Evolutionary conservation across 805 yeast species (phyloP), one percentile per base, ranked within the genome.

Genomic region (Lachancea kluyveri): DNA sequence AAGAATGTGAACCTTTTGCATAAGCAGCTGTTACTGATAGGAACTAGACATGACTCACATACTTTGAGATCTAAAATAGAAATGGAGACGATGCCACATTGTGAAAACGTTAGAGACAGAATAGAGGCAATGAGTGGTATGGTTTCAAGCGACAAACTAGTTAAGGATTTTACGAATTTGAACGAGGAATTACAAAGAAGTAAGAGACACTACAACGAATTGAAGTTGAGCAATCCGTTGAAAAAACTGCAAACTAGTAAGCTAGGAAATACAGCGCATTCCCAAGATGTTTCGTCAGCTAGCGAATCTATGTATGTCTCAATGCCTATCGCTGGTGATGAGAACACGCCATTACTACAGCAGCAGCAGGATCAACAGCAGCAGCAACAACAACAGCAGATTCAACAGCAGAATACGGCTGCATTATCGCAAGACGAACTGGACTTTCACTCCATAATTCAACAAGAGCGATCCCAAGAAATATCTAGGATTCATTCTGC

Each of bases 401-500:
- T 52, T 29, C 64, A 56, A 37, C 56, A 51, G 23, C 44, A 49
- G 26, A 56, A 52, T 28, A 38, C 40, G 17, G 53, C 51, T 29
- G 19, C 27, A 6, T 48, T 67, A 1, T 45, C 53, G 8, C 68
- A 69, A 38, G 64, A 77, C 17, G 75, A 79, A 30, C 50, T 81
- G 14, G 81, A 75, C 41, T 75, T 77, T 40, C 90, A 83, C 45
- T 46, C 72, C 1, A 53, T 77, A 1, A 56, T 82, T 4, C 76
- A 87, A 2, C 74, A 77, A 35, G 90, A 85, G 48, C 63, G 96
- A 34, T 78, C 81, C 32, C 61, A 72, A 15, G 92, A 85, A 40
- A 81, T 88, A 19, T 64, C 67, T 18, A 77, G 74, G 39, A 79
- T 87, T 6, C 77, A 80, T 25, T 74, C 74, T 24, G 94, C 95